Conservation (phyloP, 441 rosid species). For the Mallotus repandus region DNA sequence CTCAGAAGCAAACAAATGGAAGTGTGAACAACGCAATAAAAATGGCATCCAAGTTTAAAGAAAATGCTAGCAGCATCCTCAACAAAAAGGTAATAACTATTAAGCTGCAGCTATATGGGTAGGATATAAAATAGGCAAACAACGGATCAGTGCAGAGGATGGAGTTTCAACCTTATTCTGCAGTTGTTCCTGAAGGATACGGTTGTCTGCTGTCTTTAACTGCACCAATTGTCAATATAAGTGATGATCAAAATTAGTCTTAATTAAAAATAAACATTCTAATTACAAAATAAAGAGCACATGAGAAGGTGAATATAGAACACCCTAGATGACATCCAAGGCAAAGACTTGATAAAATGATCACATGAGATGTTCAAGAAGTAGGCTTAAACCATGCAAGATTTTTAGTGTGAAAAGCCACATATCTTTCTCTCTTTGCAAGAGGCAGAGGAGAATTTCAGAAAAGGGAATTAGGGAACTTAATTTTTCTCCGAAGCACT, state of each 20-base stretch:
- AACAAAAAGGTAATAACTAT: conserved; percentile 4
- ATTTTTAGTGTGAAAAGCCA: not conserved
- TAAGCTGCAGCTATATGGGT: conserved; percentile 1
- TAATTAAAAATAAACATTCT: not conserved
- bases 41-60: conserved; percentile 7
- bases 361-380: not conserved
- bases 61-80: conserved; percentile 13
- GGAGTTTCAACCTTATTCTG: conserved; percentile 65
- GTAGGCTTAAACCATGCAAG: not conserved
- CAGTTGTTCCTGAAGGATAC: conserved; percentile 91
- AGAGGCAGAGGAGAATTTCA: not conserved
- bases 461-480: conserved; percentile 11
- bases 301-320: not conserved
- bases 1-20: conserved; percentile 2
- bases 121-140: not conserved
- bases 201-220: conserved; percentile 95
- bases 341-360: not conserved
- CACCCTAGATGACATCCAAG: not conserved
- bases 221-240: conserved; percentile 38
- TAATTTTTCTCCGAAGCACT: not conserved
- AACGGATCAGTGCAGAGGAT: conserved; percentile 6
- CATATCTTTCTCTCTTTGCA: not conserved
- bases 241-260: conserved; percentile 7
- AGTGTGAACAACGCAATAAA: conserved; percentile 1
- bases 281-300: not conserved